Percentiles rank a stretch among this genome's conserved stretches.
Conservation (phyloP, 176 grass and related monocot genomes). For the Raddia distichophylla region DNA sequence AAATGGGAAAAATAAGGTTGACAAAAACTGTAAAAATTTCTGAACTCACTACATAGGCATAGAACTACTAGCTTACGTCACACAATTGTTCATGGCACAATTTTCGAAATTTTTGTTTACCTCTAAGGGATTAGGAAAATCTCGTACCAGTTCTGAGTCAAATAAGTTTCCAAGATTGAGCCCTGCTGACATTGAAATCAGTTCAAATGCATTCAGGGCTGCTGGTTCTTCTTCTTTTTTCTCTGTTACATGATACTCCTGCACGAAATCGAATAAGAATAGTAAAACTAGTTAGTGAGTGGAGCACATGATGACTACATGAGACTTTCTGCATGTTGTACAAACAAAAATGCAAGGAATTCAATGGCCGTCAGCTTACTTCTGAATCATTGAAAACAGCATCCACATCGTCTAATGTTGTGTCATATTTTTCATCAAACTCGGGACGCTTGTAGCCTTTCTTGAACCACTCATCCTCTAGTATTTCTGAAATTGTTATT, state of each 20-base stretch:
- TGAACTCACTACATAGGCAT: background rate
- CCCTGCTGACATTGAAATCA: constrained; percentile 91
- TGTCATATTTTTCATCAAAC: constrained; percentile 81
- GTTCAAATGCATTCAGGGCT: constrained; percentile 87
- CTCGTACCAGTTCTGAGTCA: constrained; percentile 68
- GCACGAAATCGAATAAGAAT: constrained; percentile 11
- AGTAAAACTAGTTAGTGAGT: constrained; percentile 18
- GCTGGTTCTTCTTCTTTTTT: constrained; percentile 90
- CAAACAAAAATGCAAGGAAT: constrained; percentile 14
- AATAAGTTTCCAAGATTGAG: constrained; percentile 97
- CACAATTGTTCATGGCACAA: background rate
- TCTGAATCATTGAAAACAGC: constrained; percentile 92
- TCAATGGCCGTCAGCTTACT: constrained; percentile 51
- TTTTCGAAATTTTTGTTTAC: constrained; percentile 1
- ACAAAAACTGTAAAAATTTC: background rate
- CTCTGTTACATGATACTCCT: constrained; percentile 90
- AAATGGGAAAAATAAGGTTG: background rate
- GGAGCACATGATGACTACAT: background rate
- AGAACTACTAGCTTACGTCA: too few relatives aligned
- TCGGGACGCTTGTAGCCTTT: constrained; percentile 76
- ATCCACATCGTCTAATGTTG: constrained; percentile 77
- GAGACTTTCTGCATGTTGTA: background rate
- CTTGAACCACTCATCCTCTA: constrained; percentile 93
- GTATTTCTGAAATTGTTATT: constrained; percentile 86
- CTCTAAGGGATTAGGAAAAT: constrained; percentile 10